These are phyloP conservation scores for Ramalina peruviana DNA, from an alignment of 495 filamentous ascomycete genomes.

Conservation along the genomic window DNA sequence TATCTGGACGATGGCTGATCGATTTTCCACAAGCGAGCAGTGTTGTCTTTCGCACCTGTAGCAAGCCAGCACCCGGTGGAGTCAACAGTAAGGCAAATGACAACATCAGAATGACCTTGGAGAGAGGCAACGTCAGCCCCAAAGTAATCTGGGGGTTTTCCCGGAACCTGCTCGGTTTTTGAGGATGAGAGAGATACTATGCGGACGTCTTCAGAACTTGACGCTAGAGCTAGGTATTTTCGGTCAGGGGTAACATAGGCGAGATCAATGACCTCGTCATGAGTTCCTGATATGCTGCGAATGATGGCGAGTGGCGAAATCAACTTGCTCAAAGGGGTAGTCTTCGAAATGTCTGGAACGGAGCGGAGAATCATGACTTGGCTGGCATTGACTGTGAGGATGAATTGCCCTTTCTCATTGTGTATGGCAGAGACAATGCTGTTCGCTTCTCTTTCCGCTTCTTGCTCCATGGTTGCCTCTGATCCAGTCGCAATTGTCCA, in stretches of 20 bases:
- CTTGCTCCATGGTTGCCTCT: slow-evolving; percentile 64
- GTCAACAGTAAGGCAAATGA: slow-evolving; percentile 87
- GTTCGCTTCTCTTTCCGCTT: slow-evolving; percentile 54
- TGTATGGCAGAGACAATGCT: slow-evolving; percentile 60
- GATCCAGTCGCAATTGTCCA: slow-evolving; percentile 65
- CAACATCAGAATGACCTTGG: slow-evolving; percentile 84
- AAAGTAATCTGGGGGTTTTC: slow-evolving; percentile 43
- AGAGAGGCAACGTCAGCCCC: slow-evolving; percentile 76
- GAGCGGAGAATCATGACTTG: slow-evolving; percentile 73
- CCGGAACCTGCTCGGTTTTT: slow-evolving; percentile 20
- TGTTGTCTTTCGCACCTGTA: slow-evolving; percentile 92
- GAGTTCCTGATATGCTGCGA: slow-evolving; percentile 80
- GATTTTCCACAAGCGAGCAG: slow-evolving; percentile 78
- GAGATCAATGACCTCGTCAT: slow-evolving; percentile 93
- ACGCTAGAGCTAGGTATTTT: slow-evolving; percentile 76
- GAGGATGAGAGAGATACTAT: slow-evolving; percentile 52
- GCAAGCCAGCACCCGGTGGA: slow-evolving; percentile 96
- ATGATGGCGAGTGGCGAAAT: slow-evolving; percentile 37
- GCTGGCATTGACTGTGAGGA: slow-evolving; percentile 78
- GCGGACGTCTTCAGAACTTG: slow-evolving; percentile 86
- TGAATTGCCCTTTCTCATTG: slow-evolving; percentile 42
- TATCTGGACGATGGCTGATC: slow-evolving; percentile 65
- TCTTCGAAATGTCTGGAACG: slow-evolving; percentile 24
- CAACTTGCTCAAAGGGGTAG: slow-evolving; percentile 18
- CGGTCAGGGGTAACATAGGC: slow-evolving; percentile 67